Evolutionary conservation across 345 rosid species (phyloP), one percentile per base, ranked within the genome.

Genomic region (Eucalyptus tenuipes): DNA sequence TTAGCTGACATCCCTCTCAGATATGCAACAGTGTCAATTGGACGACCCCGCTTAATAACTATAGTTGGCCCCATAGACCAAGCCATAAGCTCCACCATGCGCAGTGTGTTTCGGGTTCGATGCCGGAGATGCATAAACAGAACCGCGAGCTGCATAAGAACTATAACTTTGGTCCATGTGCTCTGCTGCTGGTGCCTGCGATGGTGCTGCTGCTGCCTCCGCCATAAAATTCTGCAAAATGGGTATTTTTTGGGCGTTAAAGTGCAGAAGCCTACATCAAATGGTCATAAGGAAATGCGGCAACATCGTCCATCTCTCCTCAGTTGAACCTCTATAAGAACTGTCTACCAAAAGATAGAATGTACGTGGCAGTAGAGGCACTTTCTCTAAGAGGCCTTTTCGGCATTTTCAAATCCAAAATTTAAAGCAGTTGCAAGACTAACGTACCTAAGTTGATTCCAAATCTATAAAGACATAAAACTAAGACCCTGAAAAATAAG

Each of bases 151-250:
- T 47, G 96, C 96, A 64, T 97, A 98, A 2, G 99, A 96, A 91
- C 95, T 96, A 91, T 97, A 98, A 18, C 95, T 97, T 93, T 96
- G 99, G 89, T 97, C 99, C 49, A 95, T 88, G 24, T 93, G 87
- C 12, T 94, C 96, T 49, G 92, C 93, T 4, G 94, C 55, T 88
- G 92, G 98, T 33, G 93, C 57, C 89, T 94, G 98, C 49, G 94
- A 85, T 8, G 95, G 93, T 47, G 93, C 97, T 79, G 61, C 61
- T 24, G 93, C 98, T 45, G 98, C 98, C 90, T 98, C 99, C 48
- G 99, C 97, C 97, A 98, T 96, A 92, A 95, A 98, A 92, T 97
- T 98, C 99, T 98, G 96, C 95, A 93, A 86, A 22, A 40, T 37
- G 45, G 45, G 13, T 3, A n/a, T 37, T 37, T 75, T 75, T 37